Base-by-base conservation (phyloP, 1,284 basidiomycete species). In the Austroboletus olivaceoglutinosus region DNA sequence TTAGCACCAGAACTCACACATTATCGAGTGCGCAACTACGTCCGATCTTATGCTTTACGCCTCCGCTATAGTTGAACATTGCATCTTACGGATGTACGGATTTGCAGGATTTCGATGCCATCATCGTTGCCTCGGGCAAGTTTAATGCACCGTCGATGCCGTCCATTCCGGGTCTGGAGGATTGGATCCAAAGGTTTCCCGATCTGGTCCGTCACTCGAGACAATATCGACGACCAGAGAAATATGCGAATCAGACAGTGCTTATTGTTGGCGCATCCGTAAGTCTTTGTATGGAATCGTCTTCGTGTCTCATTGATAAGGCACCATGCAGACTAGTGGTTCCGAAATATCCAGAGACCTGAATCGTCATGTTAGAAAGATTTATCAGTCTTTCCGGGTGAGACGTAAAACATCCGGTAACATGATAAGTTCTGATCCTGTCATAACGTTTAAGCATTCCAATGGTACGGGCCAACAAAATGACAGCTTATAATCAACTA, bases 181-280 rank as follows among this genome's bases (percentile, higher is more conserved):
- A 43, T 29, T 78, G 76, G 76, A 65, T 62, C 1, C 54, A 55
- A 7, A 59, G 51, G 15, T 76, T 73, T 59, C 73, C 75, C 0
- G 56, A 54, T 1, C 51, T 57, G 2, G 51, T 80, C 31, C 58
- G 59, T 13, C 79, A 81, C 52, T 75, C 77, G 3, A 65, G 73
- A 23, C 72, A 73, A 33, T 81, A 80, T 54, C 65, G 77, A 2
- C 62, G 57, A 31, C 77, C 77, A 2, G 69, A 76, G 34, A 41
- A 55, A 0, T 76, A 69, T 43, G 45, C 49, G 4, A 70, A 71
- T 44, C 61, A 76, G 57, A 77, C 68, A 4, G 73, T 81, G 0
- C 66, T 81, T 5, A 64, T 81, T 40, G 65, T 81, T 27, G 78
- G 78, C 16, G 73, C 73, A 41, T 40, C 57, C 8, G 60, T 60